Evolutionary conservation across 768 basidiomycete genomes (phyloP), one percentile per base, ranked within the genome.

Genomic region (Hirschioporus abietinus): DNA sequence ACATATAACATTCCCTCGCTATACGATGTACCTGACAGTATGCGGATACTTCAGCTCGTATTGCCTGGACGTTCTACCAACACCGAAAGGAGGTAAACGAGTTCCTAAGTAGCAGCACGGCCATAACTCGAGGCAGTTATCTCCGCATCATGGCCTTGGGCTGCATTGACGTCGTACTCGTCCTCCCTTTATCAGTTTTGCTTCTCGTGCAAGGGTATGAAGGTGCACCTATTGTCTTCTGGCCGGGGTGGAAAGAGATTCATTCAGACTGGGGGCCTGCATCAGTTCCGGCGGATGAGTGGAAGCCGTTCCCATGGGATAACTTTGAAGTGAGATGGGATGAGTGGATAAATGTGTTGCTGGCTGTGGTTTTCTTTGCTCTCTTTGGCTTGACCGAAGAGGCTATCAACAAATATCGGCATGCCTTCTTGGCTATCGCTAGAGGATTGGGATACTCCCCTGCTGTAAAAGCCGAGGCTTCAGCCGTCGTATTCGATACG

Each of bases 371-470:
- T 27, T 76, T 76, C 68, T 78, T 78, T 70, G 30, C 72, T 30
- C 77, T 76, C 72, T 77, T 78, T 64, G 77, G 77, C 1, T 69
- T 77, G 52, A 66, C 67, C 8, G 74, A 74, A 35, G 74, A 76
- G 35, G 75, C 75, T 1, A 67, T 73, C 34, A 42, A 57, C 23
- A 72, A 73, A 25, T 76, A 76, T 26, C 9, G 23, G 10, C 5
- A 18, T 18, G 26, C 63, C n/a, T 30, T 42, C 63, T 52, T 15
- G 42, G 15, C 15, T 15, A 20, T 20, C 10, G 42, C 2, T 52
- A 12, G 20, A 20, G 4, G 10, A 52, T 52, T 52, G 4, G 42
- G 42, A 9, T 66, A 36, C 35, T 36, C 27, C 1, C 35, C 63
- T 70, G 23, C 5, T 70, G 12, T 58, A 69, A 64, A 71, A 69